These are phyloP conservation scores for Yamadazyma atmosphaerica DNA, from an alignment of 1,139 yeast genomes.

Conservation along the genomic window DNA sequence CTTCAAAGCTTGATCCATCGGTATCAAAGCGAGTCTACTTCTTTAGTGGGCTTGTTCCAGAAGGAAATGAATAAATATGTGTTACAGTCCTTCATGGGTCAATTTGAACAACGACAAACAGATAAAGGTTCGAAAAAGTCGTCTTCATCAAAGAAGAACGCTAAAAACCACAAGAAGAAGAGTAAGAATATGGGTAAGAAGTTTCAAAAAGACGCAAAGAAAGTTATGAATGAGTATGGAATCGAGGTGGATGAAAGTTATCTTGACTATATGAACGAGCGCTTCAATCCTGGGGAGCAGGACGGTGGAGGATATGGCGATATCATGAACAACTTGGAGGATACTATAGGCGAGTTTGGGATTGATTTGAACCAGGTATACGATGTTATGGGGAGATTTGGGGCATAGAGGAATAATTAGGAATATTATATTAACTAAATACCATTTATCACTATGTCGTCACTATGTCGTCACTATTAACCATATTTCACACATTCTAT, in stretches of 20 bases:
- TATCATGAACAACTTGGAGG: constrained; percentile 4
- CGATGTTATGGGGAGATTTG: constrained; percentile 4
- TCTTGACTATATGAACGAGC: constrained; percentile 16
- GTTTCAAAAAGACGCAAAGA: constrained; percentile 15
- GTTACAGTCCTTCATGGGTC: constrained; percentile 4
- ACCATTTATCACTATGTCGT: too few species aligned
- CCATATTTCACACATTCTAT: too few species aligned
- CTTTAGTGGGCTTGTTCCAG: constrained; percentile 1
- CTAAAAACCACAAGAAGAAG: too few species aligned
- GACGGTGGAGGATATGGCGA: neutral
- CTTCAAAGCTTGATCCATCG: constrained; percentile 1
- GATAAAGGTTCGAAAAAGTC: too few species aligned
- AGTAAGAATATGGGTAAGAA: constrained; percentile 7
- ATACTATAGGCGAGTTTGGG: constrained; percentile 9
- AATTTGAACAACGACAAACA: too few species aligned
- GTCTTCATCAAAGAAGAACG: constrained; percentile 1
- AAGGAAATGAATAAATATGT: constrained; percentile 4
- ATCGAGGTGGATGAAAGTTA: constrained; percentile 18
- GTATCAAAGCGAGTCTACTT: constrained; percentile 1
- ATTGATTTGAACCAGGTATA: constrained; percentile 7
- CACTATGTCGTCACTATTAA: too few species aligned
- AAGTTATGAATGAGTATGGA: constrained; percentile 16
- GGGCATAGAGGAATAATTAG: neutral
- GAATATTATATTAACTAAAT: neutral
- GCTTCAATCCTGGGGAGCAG: constrained; percentile 5